Percentiles rank a stretch among this genome's conserved stretches.
phyloP scores from a whole-genome alignment of 192 early-diverging fungal genomes.

The Coemansia sp. region DNA sequence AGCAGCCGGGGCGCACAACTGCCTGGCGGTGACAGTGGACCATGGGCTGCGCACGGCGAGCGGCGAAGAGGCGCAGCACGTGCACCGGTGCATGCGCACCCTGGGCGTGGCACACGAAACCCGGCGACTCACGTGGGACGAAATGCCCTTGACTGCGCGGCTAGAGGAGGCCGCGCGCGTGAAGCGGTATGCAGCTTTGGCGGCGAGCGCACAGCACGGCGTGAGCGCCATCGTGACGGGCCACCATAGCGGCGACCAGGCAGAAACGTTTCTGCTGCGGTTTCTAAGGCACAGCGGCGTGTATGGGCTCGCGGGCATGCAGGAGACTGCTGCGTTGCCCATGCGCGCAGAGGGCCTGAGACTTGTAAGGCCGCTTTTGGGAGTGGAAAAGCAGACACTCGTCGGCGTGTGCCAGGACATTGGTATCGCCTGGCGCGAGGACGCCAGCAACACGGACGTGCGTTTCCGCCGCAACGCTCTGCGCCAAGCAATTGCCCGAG shows the following conservation, averaged over 20 bases:
- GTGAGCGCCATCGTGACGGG: constrained; percentile 36
- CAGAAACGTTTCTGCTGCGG: constrained; percentile 48
- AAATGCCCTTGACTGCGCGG: constrained; percentile 15
- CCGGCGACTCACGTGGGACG: constrained; percentile 18
- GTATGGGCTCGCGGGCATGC: constrained; percentile 41
- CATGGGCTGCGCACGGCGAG: constrained; percentile 46
- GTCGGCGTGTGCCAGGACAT: constrained; percentile 18
- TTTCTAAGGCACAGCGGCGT: constrained; percentile 41
- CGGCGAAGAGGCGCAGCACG: constrained; percentile 28
- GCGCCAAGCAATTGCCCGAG: constrained; percentile 26
- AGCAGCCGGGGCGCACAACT: constrained; percentile 19
- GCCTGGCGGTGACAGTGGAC: constrained; percentile 44
- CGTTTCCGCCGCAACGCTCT: constrained; percentile 36
- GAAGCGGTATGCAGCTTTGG: constrained; percentile 30
- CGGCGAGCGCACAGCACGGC: constrained; percentile 8
- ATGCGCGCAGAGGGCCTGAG: neutral
- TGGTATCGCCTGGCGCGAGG: constrained; percentile 41
- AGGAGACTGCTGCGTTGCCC: constrained; percentile 13
- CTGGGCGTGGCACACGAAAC: constrained; percentile 39
- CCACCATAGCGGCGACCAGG: constrained; percentile 50
- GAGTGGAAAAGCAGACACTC: constrained; percentile 23
- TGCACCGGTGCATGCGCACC: constrained; percentile 19
- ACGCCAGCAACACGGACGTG: constrained; percentile 37
- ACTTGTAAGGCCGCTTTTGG: constrained; percentile 41
- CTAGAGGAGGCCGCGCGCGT: constrained; percentile 42